Conservation (phyloP, 805 yeast genomes). For the Soucietia sequanensis region DNA sequence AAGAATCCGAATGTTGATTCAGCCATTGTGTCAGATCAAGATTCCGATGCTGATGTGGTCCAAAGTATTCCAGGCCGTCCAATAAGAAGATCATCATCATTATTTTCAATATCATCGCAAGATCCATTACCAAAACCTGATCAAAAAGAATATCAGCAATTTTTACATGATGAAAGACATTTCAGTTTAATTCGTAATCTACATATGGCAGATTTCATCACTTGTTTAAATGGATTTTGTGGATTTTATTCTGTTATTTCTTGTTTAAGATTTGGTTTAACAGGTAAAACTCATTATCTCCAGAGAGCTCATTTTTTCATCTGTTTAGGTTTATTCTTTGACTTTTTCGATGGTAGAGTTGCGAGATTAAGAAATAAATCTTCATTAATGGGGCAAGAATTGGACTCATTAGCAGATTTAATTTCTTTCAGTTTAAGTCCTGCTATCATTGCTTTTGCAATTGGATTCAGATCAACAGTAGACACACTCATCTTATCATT, state of each 20-base stretch:
- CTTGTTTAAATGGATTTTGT: constrained; percentile 88
- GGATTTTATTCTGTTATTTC: constrained; percentile 91
- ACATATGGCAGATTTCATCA: constrained; percentile 95
- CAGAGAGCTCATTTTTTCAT: constrained; percentile 90
- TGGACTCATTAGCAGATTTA: constrained; percentile 94
- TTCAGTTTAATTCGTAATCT: constrained; percentile 81
- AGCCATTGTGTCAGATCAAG: constrained; percentile 38
- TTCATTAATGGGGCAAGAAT: constrained; percentile 93
- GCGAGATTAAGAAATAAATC: constrained; percentile 92
- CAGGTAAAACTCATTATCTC: constrained; percentile 65
- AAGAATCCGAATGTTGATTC: constrained; percentile 32
- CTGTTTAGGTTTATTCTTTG: constrained; percentile 89
- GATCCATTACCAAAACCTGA: constrained; percentile 77
- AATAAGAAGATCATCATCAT: constrained; percentile 52
- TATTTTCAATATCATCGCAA: constrained; percentile 50
- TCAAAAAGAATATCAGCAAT: constrained; percentile 71
- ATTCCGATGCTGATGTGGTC: constrained; percentile 26
- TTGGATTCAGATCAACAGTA: constrained; percentile 82
- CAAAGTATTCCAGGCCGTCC: constrained; percentile 21
- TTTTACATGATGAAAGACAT: constrained; percentile 81
- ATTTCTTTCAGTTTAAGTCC: constrained; percentile 96
- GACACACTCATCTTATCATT: constrained; percentile 76
- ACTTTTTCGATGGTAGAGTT: constrained; percentile 95
- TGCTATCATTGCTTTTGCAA: constrained; percentile 85
- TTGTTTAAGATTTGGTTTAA: constrained; percentile 75